Conservation (phyloP, 139 green algal species). For the Chlorella sp. region DNA sequence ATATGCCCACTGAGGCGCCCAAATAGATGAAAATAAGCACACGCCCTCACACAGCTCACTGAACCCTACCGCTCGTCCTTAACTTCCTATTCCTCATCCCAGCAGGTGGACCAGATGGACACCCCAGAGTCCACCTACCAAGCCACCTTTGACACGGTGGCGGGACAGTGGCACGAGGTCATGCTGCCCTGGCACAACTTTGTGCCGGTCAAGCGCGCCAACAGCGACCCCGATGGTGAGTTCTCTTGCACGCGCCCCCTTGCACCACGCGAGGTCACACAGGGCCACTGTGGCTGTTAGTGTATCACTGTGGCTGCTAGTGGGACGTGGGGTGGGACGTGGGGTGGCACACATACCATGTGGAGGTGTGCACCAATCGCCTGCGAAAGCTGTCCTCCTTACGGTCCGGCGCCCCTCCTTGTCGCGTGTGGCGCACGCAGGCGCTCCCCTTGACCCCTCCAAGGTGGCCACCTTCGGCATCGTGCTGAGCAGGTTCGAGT, state of each 20-base stretch:
- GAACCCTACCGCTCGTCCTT: neutral
- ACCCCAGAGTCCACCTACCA: constrained; percentile 78
- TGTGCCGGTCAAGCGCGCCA: constrained; percentile 67
- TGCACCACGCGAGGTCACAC: too few species aligned
- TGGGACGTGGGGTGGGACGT: too few species aligned
- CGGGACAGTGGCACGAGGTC: constrained; percentile 61
- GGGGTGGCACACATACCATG: too few species aligned
- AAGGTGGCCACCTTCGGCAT: constrained; percentile 65
- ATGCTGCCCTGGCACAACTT: constrained; percentile 81
- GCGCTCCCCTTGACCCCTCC: constrained; percentile 48
- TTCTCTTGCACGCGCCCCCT: too few species aligned
- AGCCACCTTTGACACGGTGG: constrained; percentile 68
- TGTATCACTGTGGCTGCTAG: too few species aligned
- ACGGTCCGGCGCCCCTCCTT: too few species aligned
- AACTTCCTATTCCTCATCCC: neutral
- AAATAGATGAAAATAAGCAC: neutral
- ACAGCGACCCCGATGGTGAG: constrained; percentile 40
- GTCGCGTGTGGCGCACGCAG: too few species aligned
- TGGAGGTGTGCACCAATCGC: too few species aligned
- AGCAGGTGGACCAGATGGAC: constrained; percentile 50
- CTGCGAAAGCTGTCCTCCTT: too few species aligned
- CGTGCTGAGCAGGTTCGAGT: constrained; percentile 62
- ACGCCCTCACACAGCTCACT: neutral
- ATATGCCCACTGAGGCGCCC: neutral
- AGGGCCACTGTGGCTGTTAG: neutral